A percentile compares a stretch with the other conserved stretches of the same genome.
Evolutionary conservation across 2,329 filamentous ascomycete genomes (phyloP).

Genomic region (Alternaria ventricosa): DNA sequence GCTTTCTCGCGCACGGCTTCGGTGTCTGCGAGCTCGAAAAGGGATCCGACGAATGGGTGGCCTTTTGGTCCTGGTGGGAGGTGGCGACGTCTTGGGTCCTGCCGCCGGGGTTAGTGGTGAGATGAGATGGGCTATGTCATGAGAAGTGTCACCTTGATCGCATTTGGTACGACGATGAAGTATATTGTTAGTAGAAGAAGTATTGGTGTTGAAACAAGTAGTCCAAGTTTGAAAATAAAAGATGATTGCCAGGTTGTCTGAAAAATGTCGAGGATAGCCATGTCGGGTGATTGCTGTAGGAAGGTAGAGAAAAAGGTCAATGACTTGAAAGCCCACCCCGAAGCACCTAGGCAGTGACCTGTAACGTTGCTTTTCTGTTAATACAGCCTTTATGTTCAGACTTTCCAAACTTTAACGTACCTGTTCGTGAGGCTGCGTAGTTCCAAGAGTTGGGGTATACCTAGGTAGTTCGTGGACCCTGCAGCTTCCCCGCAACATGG

Average conservation of each 20-base stretch:
- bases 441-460: constrained; percentile 1
- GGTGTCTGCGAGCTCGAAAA: constrained; percentile 46
- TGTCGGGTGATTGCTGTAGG: neutral
- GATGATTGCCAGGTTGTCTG: constrained; percentile 2
- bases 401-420: neutral
- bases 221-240: constrained; percentile 17
- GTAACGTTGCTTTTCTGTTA: fast-evolving
- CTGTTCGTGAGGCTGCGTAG: neutral
- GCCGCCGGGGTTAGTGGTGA: neutral
- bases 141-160: constrained; percentile 27
- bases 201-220: constrained; percentile 23
- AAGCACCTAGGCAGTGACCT: neutral
- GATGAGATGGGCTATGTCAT: neutral
- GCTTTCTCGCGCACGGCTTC: constrained; percentile 43
- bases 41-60: constrained; percentile 50
- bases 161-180: constrained; percentile 40
- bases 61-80: constrained; percentile 50
- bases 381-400: neutral
- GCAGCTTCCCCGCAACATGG: constrained; percentile 7
- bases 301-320: neutral
- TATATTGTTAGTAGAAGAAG: constrained; percentile 31
- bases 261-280: constrained; percentile 17
- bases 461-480: neutral
- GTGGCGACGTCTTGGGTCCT: constrained; percentile 42
- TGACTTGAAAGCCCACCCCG: neutral